Evolutionary conservation across 164 flowering plant genomes (phyloP).

Genomic region (Amborella trichopoda): DNA sequence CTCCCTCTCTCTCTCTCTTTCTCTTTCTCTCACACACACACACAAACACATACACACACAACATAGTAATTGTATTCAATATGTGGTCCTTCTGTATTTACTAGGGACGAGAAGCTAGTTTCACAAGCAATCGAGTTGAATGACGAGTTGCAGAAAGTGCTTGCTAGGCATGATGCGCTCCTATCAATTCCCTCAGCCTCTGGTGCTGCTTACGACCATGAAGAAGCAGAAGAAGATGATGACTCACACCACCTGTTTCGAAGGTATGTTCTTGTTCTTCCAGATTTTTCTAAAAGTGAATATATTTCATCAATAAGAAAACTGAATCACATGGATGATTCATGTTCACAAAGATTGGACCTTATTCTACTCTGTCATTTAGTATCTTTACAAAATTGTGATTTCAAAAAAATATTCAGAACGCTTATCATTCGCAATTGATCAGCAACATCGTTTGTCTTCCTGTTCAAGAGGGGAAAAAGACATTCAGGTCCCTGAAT

Average conservation of each 20-base stretch:
- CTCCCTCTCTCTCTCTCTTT: neutral
- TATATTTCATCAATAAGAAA: too few relatives aligned
- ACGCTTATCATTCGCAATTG: too few relatives aligned
- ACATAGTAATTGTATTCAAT: too few relatives aligned
- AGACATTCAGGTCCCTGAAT: too few relatives aligned
- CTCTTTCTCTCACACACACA: neutral
- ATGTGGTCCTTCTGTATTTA: neutral
- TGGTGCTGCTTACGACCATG: slow-evolving; percentile 21
- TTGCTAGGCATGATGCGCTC: slow-evolving; percentile 68
- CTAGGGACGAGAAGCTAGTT: slow-evolving; percentile 73
- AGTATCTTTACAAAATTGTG: too few relatives aligned
- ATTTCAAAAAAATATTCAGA: too few relatives aligned
- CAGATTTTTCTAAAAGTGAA: neutral
- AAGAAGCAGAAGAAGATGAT: slow-evolving; percentile 47
- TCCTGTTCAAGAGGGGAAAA: too few relatives aligned
- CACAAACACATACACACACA: too few relatives aligned
- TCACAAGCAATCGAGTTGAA: slow-evolving; percentile 76
- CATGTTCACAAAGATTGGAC: too few relatives aligned
- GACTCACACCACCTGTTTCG: slow-evolving; percentile 70
- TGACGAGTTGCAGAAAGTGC: slow-evolving; percentile 65
- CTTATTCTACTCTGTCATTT: too few relatives aligned
- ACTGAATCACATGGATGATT: too few relatives aligned
- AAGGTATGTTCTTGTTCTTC: slow-evolving; percentile 33
- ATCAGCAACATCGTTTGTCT: too few relatives aligned
- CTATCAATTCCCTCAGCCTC: slow-evolving; percentile 31